phyloP scores from a whole-genome alignment of 2,329 filamentous ascomycete species.

The Colletotrichum limetticola region DNA sequence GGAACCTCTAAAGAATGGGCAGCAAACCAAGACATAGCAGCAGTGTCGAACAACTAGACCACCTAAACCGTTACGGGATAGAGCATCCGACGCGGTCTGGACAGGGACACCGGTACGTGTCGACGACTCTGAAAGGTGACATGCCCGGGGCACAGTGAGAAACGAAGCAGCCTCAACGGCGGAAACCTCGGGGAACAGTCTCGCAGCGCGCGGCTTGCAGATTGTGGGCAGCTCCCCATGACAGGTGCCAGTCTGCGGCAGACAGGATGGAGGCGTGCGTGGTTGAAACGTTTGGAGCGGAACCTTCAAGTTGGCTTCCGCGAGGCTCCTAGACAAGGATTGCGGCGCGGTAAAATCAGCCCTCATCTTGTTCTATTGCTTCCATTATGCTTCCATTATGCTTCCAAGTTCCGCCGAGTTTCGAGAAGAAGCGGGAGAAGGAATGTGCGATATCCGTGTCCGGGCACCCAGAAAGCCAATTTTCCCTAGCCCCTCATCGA shows the following conservation, averaged over 20 bases:
- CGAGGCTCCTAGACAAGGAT: conserved; percentile 16
- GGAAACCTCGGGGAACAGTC: not conserved
- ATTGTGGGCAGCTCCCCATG: not conserved
- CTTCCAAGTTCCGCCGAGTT: conserved; percentile 15
- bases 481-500: not conserved
- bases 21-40: conserved; percentile 15
- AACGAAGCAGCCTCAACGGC: not conserved
- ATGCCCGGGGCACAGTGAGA: not conserved
- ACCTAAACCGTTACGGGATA: conserved; percentile 9
- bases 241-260: not conserved
- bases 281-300: not conserved
- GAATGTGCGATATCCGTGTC: not conserved
- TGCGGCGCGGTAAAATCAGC: not conserved
- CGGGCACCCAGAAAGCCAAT: not conserved
- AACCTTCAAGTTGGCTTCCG: conserved; percentile 26
- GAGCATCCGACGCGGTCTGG: conserved; percentile 1
- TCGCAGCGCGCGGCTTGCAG: not conserved
- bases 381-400: conserved; percentile 24
- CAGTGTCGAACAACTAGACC: conserved; percentile 5
- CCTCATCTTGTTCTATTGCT: conserved; percentile 21
- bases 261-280: not conserved
- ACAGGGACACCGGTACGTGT: conserved; percentile 16
- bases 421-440: conserved; percentile 27
- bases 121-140: not conserved
- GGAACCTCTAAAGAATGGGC: conserved; percentile 24